Evolutionary conservation across 768 basidiomycete species (phyloP).

Genomic region (Psilocybe subaeruginosa): DNA sequence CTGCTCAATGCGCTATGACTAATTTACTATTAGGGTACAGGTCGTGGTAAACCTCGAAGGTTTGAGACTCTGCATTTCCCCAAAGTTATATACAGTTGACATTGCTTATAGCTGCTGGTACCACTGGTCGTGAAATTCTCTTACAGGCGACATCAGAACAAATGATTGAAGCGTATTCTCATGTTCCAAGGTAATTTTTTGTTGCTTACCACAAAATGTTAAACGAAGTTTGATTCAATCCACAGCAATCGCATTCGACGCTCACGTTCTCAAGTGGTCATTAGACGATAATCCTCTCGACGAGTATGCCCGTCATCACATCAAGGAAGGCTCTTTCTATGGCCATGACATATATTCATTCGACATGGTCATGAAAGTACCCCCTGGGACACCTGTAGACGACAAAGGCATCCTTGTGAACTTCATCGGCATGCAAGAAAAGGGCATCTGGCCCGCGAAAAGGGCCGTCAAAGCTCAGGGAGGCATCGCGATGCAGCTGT

Average conservation of each 20-base stretch:
- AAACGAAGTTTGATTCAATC: neutral
- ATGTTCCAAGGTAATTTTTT: conserved; percentile 69
- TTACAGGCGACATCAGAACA: conserved; percentile 96
- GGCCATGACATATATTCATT: conserved; percentile 74
- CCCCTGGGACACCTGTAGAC: conserved; percentile 28
- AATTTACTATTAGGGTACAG: conserved; percentile 56
- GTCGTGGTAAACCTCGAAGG: conserved; percentile 93
- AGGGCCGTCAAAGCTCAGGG: conserved; percentile 48
- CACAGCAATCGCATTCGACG: conserved; percentile 86
- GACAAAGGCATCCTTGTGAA: conserved; percentile 53
- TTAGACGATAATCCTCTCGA: conserved; percentile 79
- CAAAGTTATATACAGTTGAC: neutral
- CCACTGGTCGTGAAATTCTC: conserved; percentile 83
- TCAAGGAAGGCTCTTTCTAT: conserved; percentile 92
- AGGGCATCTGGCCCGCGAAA: conserved; percentile 84
- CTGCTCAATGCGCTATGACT: neutral
- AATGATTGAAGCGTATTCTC: conserved; percentile 91
- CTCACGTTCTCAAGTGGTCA: conserved; percentile 85
- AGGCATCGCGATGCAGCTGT: conserved; percentile 70
- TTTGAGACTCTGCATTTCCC: conserved; percentile 25
- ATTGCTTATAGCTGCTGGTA: conserved; percentile 70
- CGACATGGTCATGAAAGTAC: conserved; percentile 68
- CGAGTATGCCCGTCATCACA: conserved; percentile 79
- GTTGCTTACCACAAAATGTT: too few species aligned
- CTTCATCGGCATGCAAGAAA: conserved; percentile 83